Conservation (phyloP, 331 rosid species). For the Prunus yedoensis region DNA sequence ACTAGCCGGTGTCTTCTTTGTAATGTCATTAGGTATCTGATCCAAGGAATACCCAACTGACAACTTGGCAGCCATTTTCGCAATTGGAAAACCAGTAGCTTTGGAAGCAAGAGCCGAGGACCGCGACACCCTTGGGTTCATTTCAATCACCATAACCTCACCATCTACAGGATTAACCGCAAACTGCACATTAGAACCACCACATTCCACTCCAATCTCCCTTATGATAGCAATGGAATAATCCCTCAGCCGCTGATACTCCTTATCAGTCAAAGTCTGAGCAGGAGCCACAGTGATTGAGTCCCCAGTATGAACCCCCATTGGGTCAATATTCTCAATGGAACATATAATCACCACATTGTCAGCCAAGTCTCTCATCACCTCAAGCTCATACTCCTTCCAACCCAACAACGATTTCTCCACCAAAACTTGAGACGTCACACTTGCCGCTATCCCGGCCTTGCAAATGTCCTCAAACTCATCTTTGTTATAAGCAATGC, state of each 20-base stretch:
- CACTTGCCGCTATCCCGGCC: slow-evolving; percentile 80
- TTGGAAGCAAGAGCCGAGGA: slow-evolving; percentile 92
- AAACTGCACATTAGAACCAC: slow-evolving; percentile 97
- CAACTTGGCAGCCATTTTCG: slow-evolving; percentile 92
- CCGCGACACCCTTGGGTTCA: slow-evolving; percentile 94
- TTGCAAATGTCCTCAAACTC: slow-evolving; percentile 85
- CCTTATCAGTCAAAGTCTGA: slow-evolving; percentile 93
- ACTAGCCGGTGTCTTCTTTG: slow-evolving; percentile 93
- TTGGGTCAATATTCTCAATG: slow-evolving; percentile 95
- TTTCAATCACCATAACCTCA: slow-evolving; percentile 97
- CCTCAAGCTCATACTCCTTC: slow-evolving; percentile 99
- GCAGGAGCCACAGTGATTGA: slow-evolving; percentile 98
- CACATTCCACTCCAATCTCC: slow-evolving; percentile 93
- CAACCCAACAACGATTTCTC: slow-evolving; percentile 95
- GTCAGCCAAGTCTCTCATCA: slow-evolving; percentile 96
- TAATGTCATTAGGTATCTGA: slow-evolving; percentile 90
- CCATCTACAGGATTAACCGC: slow-evolving; percentile 82
- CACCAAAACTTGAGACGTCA: slow-evolving; percentile 79
- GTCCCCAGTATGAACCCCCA: slow-evolving; percentile 99
- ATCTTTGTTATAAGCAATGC: slow-evolving; percentile 83
- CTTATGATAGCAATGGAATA: slow-evolving; percentile 92
- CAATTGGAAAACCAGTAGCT: slow-evolving; percentile 97
- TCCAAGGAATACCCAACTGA: slow-evolving; percentile 89
- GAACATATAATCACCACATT: slow-evolving; percentile 95
- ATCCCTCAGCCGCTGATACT: slow-evolving; percentile 89